Conservation (phyloP, 148 eudicot genomes). For the Talinum fruticosum region DNA sequence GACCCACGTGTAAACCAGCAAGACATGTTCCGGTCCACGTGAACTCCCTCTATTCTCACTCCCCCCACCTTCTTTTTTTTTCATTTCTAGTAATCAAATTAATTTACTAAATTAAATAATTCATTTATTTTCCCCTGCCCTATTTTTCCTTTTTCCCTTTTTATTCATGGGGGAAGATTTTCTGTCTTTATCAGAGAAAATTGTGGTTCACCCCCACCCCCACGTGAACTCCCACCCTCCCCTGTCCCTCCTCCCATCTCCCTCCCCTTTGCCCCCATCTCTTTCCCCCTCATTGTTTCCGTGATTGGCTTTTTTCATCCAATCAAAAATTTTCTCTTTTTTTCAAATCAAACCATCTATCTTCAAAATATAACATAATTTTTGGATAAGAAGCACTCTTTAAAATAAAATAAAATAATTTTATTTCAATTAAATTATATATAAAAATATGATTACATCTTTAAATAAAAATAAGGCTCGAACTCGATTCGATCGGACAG, state of each 20-base stretch:
- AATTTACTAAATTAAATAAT: neutral
- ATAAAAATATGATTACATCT: too few species aligned
- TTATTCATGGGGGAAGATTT: neutral
- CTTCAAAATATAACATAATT: too few species aligned
- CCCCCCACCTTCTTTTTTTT: neutral
- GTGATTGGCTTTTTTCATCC: neutral
- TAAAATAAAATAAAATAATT: too few species aligned
- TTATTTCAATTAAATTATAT: too few species aligned
- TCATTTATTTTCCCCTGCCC: neutral
- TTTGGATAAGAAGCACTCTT: too few species aligned
- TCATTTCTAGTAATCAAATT: neutral
- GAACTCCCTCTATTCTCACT: slow-evolving; percentile 10
- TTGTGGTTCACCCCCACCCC: neutral
- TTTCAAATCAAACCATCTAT: too few species aligned
- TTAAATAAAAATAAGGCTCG: too few species aligned
- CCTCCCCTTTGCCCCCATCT: neutral
- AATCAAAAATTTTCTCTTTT: neutral
- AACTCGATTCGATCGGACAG: too few species aligned
- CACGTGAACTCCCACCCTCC: slow-evolving; percentile 29
- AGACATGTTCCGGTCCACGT: slow-evolving; percentile 25
- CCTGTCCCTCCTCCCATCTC: neutral
- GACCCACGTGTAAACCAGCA: slow-evolving; percentile 34
- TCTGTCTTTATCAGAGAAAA: neutral
- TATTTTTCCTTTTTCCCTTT: neutral
- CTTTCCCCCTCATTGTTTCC: neutral